Conservation (phyloP, 2,329 filamentous ascomycete genomes). For the Fusarium papillatum region DNA sequence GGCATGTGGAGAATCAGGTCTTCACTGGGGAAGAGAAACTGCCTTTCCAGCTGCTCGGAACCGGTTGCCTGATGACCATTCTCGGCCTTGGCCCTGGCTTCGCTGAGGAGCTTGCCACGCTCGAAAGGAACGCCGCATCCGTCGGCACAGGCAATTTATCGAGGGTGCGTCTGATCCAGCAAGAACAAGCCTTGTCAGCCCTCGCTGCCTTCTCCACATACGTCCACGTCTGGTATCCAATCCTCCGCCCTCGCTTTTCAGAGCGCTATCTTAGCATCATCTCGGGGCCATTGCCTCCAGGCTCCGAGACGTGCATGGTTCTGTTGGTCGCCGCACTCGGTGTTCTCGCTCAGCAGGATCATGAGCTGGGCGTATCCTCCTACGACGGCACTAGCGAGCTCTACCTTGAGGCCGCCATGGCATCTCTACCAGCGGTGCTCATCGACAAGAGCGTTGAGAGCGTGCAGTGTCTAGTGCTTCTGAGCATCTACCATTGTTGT, state of each 20-base stretch:
- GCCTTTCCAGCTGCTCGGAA: background rate
- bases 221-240: conserved; percentile 16
- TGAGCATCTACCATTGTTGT: background rate
- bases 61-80: background rate
- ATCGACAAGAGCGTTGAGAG: background rate
- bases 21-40: background rate
- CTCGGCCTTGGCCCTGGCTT: background rate
- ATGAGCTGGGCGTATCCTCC: background rate
- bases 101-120: background rate
- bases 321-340: background rate
- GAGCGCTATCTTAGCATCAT: background rate
- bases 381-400: background rate
- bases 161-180: conserved; percentile 12
- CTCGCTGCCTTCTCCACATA: conserved; percentile 15
- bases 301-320: background rate
- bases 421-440: background rate
- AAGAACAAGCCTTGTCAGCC: conserved; percentile 11
- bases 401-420: background rate
- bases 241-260: background rate
- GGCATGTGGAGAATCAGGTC: background rate
- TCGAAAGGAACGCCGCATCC: background rate
- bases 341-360: background rate
- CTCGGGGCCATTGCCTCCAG: background rate
- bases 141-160: background rate
- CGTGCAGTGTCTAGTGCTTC: background rate